Conservation (phyloP, 331 rosid genomes). For the Quercus phellos region DNA sequence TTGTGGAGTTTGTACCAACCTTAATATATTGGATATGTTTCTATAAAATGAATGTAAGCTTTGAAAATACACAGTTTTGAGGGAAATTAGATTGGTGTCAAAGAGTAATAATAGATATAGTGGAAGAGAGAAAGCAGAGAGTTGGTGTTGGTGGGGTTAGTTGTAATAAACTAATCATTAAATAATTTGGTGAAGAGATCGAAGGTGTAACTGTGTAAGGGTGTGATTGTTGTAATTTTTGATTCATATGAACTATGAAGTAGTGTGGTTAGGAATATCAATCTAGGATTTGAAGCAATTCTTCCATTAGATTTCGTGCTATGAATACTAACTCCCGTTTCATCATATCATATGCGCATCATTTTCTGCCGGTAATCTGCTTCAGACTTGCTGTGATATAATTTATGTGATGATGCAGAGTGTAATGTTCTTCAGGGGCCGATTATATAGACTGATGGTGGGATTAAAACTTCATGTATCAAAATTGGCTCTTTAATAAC, state of each 20-base stretch:
- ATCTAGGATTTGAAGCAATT: slow-evolving; percentile 23
- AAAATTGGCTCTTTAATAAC: too few species aligned
- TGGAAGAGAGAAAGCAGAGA: slow-evolving; percentile 1
- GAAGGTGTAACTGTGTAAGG: slow-evolving; percentile 22
- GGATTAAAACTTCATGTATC: too few species aligned
- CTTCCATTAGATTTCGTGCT: neutral
- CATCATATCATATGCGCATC: slow-evolving; percentile 15
- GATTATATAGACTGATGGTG: too few species aligned
- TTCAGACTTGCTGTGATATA: neutral
- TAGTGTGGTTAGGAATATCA: slow-evolving; percentile 19
- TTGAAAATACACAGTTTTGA: neutral
- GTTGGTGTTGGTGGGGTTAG: slow-evolving; percentile 31
- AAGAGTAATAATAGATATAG: slow-evolving; percentile 17
- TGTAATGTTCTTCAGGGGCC: too few species aligned
- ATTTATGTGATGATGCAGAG: neutral
- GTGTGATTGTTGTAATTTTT: slow-evolving; percentile 21
- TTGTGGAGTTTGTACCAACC: neutral
- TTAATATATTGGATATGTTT: neutral
- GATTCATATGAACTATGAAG: slow-evolving; percentile 31
- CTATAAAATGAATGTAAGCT: neutral
- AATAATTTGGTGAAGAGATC: slow-evolving; percentile 40
- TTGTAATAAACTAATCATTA: slow-evolving; percentile 29
- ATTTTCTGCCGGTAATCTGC: neutral
- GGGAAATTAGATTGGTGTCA: slow-evolving; percentile 10
- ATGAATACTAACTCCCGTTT: slow-evolving; percentile 6